These are phyloP conservation scores for Bruguiera gymnorhiza DNA, from an alignment of 345 rosid species.

Conservation along the genomic window DNA sequence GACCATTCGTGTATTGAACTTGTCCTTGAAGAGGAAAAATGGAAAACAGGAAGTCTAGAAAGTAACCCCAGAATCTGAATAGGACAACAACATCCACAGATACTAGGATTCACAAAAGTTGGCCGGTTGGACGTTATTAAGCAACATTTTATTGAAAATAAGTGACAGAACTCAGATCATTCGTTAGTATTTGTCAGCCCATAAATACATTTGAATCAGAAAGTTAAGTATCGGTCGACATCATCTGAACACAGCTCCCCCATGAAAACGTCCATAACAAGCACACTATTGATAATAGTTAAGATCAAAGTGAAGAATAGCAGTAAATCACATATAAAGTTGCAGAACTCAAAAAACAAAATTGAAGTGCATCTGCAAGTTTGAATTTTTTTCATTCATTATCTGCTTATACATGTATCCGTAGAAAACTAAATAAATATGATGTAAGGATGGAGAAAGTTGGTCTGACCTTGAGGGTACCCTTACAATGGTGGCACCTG, in stretches of 20 bases:
- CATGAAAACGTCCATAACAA: neutral
- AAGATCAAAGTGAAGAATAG: neutral
- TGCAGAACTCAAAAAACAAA: neutral
- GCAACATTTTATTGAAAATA: neutral
- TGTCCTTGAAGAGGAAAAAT: neutral
- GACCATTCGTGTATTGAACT: neutral
- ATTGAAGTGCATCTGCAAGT: neutral
- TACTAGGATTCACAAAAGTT: neutral
- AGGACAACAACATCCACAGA: neutral
- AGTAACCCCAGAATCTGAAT: neutral
- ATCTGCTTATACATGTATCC: neutral
- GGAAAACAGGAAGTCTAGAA: neutral
- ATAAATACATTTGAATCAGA: neutral
- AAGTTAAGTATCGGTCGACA: neutral
- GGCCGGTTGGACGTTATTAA: neutral
- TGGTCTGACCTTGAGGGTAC: conserved; percentile 42
- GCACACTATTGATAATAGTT: neutral
- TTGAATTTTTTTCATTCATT: neutral
- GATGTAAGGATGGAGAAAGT: neutral
- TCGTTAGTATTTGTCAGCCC: neutral
- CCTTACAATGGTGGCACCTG: conserved; percentile 52
- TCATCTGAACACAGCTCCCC: too few species aligned
- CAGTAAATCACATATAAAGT: neutral
- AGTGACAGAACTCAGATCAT: neutral
- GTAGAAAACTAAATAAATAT: neutral